A percentile compares a stretch with the other conserved stretches of the same genome.
phyloP scores from a whole-genome alignment of 768 basidiomycete genomes.

The Rhodocollybia butyracea region DNA sequence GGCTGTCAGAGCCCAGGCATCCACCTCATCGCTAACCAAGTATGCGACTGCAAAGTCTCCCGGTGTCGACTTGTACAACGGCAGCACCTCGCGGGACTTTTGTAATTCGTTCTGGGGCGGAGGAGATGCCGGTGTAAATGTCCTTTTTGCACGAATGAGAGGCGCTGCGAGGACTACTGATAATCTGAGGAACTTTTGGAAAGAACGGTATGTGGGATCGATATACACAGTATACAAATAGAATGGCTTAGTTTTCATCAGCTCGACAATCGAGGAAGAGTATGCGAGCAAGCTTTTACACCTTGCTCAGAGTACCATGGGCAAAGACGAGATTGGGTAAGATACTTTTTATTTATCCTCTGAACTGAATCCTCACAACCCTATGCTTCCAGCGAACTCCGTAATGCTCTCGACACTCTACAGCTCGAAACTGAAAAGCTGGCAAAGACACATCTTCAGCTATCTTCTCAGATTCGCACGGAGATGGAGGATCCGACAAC shows the following conservation, averaged over 20 bases:
- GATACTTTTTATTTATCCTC: neutral
- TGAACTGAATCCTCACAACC: conserved; percentile 13
- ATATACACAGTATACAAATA: neutral
- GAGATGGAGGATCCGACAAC: conserved; percentile 71
- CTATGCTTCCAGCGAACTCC: conserved; percentile 60
- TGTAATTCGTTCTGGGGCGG: conserved; percentile 17
- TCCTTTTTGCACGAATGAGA: conserved; percentile 14
- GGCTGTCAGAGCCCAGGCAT: neutral
- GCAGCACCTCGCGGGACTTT: conserved; percentile 9
- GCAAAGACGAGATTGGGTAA: conserved; percentile 17
- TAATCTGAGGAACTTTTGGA: conserved; percentile 12
- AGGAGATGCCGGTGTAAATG: conserved; percentile 11
- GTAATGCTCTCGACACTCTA: conserved; percentile 75
- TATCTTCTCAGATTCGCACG: conserved; percentile 70
- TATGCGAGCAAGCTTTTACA: conserved; percentile 11
- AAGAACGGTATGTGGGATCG: conserved; percentile 7
- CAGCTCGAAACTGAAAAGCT: conserved; percentile 83
- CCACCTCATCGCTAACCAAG: neutral
- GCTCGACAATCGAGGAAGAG: conserved; percentile 13
- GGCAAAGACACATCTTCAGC: conserved; percentile 63
- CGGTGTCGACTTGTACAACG: neutral
- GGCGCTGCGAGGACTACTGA: conserved; percentile 11
- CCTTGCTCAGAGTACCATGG: conserved; percentile 8
- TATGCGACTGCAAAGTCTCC: conserved; percentile 7
- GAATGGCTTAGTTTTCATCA: too few relatives aligned